Percentiles rank a stretch among this genome's conserved stretches.
These are phyloP conservation scores for Talaromyces sp. DNA, from an alignment of 2,329 filamentous ascomycete genomes.

Conservation along the genomic window DNA sequence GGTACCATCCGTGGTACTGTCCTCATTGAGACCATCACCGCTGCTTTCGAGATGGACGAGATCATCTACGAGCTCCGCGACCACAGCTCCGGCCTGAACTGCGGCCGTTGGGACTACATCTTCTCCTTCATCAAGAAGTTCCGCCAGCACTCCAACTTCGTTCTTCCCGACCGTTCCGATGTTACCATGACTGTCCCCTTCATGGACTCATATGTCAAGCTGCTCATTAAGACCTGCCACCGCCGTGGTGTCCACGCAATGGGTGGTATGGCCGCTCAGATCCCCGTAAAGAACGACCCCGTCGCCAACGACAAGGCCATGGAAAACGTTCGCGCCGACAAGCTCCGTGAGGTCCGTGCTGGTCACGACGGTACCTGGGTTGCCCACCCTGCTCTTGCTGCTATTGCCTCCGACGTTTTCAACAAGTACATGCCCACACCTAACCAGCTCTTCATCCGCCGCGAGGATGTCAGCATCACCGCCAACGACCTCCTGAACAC, in stretches of 20 bases:
- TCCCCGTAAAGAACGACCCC: slow-evolving; percentile 94
- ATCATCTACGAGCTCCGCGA: slow-evolving; percentile 99
- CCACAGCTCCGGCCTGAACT: slow-evolving; percentile 95
- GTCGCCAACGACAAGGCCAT: slow-evolving; percentile 91
- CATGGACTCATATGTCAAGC: slow-evolving; percentile 96
- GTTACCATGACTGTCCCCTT: slow-evolving; percentile 99
- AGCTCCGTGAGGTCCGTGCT: slow-evolving; percentile 91
- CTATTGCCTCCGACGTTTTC: slow-evolving; percentile 89
- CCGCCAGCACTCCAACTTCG: slow-evolving; percentile 89
- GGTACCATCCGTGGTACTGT: slow-evolving; percentile 95
- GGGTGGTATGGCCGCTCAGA: slow-evolving; percentile 98
- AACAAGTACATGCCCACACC: slow-evolving; percentile 98
- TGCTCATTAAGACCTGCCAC: slow-evolving; percentile 98
- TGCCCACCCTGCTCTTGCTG: slow-evolving; percentile 87
- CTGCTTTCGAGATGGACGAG: slow-evolving; percentile 99
- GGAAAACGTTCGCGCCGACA: slow-evolving; percentile 90
- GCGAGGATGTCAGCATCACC: slow-evolving; percentile 84
- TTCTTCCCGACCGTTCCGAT: slow-evolving; percentile 84
- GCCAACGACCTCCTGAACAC: slow-evolving; percentile 95
- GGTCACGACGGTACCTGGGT: slow-evolving; percentile 98
- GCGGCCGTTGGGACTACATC: slow-evolving; percentile 99
- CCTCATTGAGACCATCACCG: slow-evolving; percentile 95
- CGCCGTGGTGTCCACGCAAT: slow-evolving; percentile 96
- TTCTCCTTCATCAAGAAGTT: slow-evolving; percentile 99
- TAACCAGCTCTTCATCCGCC: slow-evolving; percentile 89